Conservation (phyloP, 805 yeast genomes). For the Candida nonsorbophila region DNA sequence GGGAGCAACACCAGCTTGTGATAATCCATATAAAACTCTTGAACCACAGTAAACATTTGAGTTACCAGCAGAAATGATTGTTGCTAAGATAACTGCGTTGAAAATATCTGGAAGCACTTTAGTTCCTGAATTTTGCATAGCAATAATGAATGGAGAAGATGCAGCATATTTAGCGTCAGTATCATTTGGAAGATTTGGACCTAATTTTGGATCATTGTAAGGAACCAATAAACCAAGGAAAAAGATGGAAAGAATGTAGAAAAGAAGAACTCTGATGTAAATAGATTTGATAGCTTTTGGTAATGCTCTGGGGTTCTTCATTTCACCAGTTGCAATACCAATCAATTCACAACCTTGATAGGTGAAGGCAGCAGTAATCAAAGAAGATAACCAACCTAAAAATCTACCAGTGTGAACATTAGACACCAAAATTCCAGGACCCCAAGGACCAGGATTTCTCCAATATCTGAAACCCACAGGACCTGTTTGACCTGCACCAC, state of each 20-base stretch:
- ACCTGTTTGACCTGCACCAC: constrained; percentile 67
- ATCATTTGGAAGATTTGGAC: too few relatives aligned
- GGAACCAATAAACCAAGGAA: constrained; percentile 72
- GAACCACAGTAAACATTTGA: constrained; percentile 71
- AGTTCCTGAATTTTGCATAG: constrained; percentile 66
- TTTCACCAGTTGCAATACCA: constrained; percentile 74
- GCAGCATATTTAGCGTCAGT: constrained; percentile 33
- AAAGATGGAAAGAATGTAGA: constrained; percentile 60
- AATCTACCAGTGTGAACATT: constrained; percentile 52
- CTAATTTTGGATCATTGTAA: constrained; percentile 53
- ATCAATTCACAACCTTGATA: constrained; percentile 76
- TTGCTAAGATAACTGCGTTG: constrained; percentile 62
- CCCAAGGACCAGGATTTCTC: constrained; percentile 77
- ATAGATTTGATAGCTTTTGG: constrained; percentile 72
- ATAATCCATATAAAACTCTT: constrained; percentile 60
- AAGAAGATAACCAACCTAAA: constrained; percentile 64
- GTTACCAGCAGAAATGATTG: constrained; percentile 76
- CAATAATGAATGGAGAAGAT: constrained; percentile 69
- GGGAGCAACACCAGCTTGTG: constrained; percentile 57
- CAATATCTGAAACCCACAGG: constrained; percentile 77
- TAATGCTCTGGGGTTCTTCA: constrained; percentile 62
- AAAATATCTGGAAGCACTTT: constrained; percentile 61
- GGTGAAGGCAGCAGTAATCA: constrained; percentile 73
- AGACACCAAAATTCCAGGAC: constrained; percentile 52
- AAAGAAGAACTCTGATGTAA: constrained; percentile 56